phyloP scores from a whole-genome alignment of 2,329 filamentous ascomycete genomes.

The Venturia oleaginea region DNA sequence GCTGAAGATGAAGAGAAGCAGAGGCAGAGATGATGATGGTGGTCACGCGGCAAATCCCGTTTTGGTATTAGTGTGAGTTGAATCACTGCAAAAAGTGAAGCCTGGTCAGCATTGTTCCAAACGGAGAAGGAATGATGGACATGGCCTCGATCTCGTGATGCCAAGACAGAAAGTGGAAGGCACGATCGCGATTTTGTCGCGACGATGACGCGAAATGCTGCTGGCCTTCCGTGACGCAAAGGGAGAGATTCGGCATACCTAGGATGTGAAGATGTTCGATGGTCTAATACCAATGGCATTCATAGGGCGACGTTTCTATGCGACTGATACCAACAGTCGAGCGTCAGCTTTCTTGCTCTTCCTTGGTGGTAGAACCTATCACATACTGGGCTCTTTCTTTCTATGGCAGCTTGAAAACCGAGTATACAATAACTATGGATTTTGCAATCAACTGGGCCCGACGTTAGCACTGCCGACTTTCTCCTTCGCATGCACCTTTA shows the following conservation, averaged over 20 bases:
- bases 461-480: not conserved
- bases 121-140: not conserved
- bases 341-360: not conserved
- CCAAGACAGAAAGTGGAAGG: not conserved
- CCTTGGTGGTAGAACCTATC: not conserved
- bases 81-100: conserved; percentile 5
- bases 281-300: not conserved
- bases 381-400: not conserved
- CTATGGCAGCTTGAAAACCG: not conserved
- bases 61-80: not conserved
- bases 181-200: not conserved
- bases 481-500: not conserved
- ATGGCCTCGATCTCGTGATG: not conserved
- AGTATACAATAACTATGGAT: not conserved
- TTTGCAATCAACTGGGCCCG: not conserved
- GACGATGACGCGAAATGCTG: not conserved
- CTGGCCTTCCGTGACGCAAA: not conserved
- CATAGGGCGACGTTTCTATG: not conserved
- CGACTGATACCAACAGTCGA: not conserved
- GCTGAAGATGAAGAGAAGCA: not conserved
- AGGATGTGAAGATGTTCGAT: not conserved
- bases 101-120: not conserved
- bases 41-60: not conserved
- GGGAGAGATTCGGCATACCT: not conserved
- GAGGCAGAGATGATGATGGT: not conserved